Evolutionary conservation across 768 basidiomycete species (phyloP).

Genomic region (Gloeopeniophorella convolvens): DNA sequence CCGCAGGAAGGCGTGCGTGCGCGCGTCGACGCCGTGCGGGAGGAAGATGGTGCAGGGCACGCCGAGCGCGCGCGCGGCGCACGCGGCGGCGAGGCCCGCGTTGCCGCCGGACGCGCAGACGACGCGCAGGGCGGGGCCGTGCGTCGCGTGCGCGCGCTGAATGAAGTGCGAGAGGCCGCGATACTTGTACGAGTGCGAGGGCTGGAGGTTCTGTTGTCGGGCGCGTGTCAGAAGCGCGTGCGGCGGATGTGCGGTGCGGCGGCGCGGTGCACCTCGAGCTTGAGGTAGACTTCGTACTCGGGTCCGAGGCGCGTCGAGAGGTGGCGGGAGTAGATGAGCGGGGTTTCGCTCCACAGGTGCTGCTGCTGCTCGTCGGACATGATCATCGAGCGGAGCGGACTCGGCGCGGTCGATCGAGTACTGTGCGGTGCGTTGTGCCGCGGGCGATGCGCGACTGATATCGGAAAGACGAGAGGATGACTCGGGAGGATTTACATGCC

Average conservation of each 20-base stretch:
- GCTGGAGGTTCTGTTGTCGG: constrained; percentile 61
- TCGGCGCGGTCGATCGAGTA: too few species aligned
- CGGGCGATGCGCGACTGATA: too few species aligned
- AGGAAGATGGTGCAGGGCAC: constrained; percentile 64
- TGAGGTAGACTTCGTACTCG: constrained; percentile 7
- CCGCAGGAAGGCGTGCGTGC: constrained; percentile 44
- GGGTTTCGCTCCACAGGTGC: constrained; percentile 11
- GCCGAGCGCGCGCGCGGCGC: constrained; percentile 47
- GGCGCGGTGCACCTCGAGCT: constrained; percentile 7
- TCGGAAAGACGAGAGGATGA: too few species aligned
- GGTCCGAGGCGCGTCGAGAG: constrained; percentile 4
- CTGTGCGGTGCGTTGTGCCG: too few species aligned
- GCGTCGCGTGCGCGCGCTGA: constrained; percentile 40
- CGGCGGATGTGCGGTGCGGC: not conserved
- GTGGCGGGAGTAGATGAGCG: constrained; percentile 9
- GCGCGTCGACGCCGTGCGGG: constrained; percentile 44
- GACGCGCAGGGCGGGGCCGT: constrained; percentile 52
- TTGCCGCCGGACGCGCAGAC: constrained; percentile 77
- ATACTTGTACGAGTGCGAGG: constrained; percentile 71
- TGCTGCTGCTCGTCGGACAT: not conserved
- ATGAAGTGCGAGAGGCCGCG: constrained; percentile 63
- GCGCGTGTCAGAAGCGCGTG: not conserved
- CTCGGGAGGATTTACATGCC: too few species aligned
- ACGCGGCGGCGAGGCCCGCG: constrained; percentile 67
- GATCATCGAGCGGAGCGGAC: not conserved